These are phyloP conservation scores for Pseudogymnoascus sp. DNA, from an alignment of 2,329 filamentous ascomycete species.

Conservation along the genomic window DNA sequence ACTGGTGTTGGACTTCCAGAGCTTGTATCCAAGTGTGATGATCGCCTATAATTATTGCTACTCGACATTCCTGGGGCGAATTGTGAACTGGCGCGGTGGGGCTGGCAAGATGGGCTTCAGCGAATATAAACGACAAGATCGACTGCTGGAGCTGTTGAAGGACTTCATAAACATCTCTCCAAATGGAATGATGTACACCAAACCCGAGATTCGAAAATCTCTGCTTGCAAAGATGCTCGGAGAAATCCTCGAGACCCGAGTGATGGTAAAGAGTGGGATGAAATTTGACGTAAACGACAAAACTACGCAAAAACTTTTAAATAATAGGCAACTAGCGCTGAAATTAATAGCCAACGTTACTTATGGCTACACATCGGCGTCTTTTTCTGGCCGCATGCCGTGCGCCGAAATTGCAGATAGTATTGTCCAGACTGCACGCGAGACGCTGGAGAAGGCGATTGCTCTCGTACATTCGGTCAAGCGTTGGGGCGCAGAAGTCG, in stretches of 20 bases:
- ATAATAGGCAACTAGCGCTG: conserved; percentile 87
- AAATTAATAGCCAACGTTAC: conserved; percentile 99
- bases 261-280: conserved; percentile 98
- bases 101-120: conserved; percentile 87
- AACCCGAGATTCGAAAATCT: conserved; percentile 77
- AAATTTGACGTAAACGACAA: conserved; percentile 86
- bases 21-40: conserved; percentile 94
- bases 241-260: conserved; percentile 88
- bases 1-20: conserved; percentile 91
- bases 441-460: conserved; percentile 90
- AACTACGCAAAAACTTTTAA: conserved; percentile 74
- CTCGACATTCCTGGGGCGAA: conserved; percentile 85
- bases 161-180: conserved; percentile 87
- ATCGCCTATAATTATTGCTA: conserved; percentile 99
- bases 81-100: conserved; percentile 78
- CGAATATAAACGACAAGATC: conserved; percentile 71
- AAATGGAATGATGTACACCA: conserved; percentile 94
- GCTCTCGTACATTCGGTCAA: conserved; percentile 83
- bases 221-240: conserved; percentile 92
- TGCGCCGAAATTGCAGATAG: conserved; percentile 97
- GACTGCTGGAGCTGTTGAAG: conserved; percentile 69
- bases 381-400: conserved; percentile 94
- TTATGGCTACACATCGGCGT: conserved; percentile 94
- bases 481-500: conserved; percentile 89
- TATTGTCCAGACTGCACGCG: conserved; percentile 91